phyloP scores from a whole-genome alignment of 2,329 filamentous ascomycete species.

The Diaporthe ilicicola region DNA sequence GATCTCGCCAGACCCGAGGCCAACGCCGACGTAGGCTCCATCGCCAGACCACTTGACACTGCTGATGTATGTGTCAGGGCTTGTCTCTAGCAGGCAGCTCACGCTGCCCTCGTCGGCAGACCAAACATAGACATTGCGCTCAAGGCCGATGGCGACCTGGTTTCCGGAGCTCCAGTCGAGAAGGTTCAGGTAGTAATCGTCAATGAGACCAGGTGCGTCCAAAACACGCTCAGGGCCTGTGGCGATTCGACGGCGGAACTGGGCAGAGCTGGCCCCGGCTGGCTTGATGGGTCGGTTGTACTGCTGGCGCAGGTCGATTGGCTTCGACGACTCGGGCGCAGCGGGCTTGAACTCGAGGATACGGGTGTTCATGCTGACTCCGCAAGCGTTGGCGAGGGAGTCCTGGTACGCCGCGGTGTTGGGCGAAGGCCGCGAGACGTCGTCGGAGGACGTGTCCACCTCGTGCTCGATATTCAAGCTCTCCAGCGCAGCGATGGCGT shows the following conservation, averaged over 20 bases:
- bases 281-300: slow-evolving; percentile 96
- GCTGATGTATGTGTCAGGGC: slow-evolving; percentile 92
- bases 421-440: slow-evolving; percentile 80
- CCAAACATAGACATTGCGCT: slow-evolving; percentile 98
- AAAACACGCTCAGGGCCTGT: slow-evolving; percentile 96
- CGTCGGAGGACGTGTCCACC: slow-evolving; percentile 61
- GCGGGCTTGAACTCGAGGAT: slow-evolving; percentile 99
- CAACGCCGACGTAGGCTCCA: slow-evolving; percentile 94
- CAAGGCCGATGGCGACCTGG: slow-evolving; percentile 96
- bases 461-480: slow-evolving; percentile 79
- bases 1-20: slow-evolving; percentile 92
- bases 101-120: slow-evolving; percentile 94
- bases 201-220: slow-evolving; percentile 93
- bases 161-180: slow-evolving; percentile 98
- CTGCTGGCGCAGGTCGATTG: slow-evolving; percentile 95
- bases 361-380: slow-evolving; percentile 90
- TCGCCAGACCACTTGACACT: slow-evolving; percentile 99
- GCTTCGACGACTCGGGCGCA: slow-evolving; percentile 97
- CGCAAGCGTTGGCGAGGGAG: slow-evolving; percentile 88
- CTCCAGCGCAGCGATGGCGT: slow-evolving; percentile 81
- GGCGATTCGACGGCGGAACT: slow-evolving; percentile 90
- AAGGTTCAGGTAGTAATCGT: slow-evolving; percentile 99
- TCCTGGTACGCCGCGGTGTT: slow-evolving; percentile 92
- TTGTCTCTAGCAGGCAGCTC: slow-evolving; percentile 86
- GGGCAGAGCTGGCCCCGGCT: slow-evolving; percentile 75